These are phyloP conservation scores for Epichloe glyceriae DNA, from an alignment of 2,329 filamentous ascomycete species.

Conservation along the genomic window DNA sequence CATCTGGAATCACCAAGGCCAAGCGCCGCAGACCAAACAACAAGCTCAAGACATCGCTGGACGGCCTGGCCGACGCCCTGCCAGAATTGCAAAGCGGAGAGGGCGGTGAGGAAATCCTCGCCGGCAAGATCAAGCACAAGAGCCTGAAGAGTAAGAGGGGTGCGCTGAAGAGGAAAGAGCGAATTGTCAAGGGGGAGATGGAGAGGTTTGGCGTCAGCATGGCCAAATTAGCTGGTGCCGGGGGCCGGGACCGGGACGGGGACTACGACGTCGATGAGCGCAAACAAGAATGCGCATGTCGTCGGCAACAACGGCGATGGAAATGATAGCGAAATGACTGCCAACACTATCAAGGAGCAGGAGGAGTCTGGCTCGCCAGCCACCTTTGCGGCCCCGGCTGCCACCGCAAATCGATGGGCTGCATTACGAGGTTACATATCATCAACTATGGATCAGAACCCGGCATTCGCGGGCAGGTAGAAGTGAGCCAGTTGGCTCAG, in stretches of 20 bases:
- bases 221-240: constrained; percentile 50
- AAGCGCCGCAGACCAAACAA: constrained; percentile 48
- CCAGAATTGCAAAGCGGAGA: constrained; percentile 44
- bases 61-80: constrained; percentile 67
- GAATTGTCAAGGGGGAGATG: constrained; percentile 66
- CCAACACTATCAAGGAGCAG: constrained; percentile 1
- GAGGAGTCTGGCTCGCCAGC: neutral
- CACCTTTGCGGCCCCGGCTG: constrained; percentile 11
- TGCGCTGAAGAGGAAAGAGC: constrained; percentile 72
- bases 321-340: constrained; percentile 9
- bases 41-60: constrained; percentile 65
- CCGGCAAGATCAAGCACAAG: constrained; percentile 56
- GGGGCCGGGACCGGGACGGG: constrained; percentile 1
- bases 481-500: neutral
- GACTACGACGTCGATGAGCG: neutral
- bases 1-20: constrained; percentile 24
- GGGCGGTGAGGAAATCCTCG: constrained; percentile 29
- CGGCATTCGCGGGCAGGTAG: constrained; percentile 43
- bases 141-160: constrained; percentile 65
- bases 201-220: constrained; percentile 74
- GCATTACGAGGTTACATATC: constrained; percentile 75
- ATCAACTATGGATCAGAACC: constrained; percentile 78
- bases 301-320: constrained; percentile 7
- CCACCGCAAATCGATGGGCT: constrained; percentile 56
- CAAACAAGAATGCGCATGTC: neutral